These are phyloP conservation scores for Aspergillus homomorphus DNA, from an alignment of 495 filamentous ascomycete genomes.

Conservation along the genomic window DNA sequence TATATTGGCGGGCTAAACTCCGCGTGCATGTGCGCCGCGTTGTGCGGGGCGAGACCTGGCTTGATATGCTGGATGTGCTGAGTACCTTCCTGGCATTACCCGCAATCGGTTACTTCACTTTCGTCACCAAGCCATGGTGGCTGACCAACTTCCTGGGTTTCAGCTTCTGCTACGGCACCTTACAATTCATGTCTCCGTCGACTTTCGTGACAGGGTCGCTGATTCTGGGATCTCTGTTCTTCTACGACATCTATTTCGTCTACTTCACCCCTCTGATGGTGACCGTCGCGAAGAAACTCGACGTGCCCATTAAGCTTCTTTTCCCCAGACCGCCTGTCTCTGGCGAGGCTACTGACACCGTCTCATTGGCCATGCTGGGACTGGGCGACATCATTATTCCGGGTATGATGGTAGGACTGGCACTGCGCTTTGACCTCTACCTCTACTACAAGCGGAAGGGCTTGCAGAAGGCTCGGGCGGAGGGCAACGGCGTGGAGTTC, in stretches of 20 bases:
- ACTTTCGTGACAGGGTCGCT: conserved; percentile 80
- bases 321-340: conserved; percentile 64
- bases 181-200: conserved; percentile 85
- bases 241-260: conserved; percentile 96
- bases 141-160: conserved; percentile 86
- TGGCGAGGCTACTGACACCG: conserved; percentile 32
- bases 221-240: conserved; percentile 75
- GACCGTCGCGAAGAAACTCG: conserved; percentile 83
- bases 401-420: conserved; percentile 84
- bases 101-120: conserved; percentile 65
- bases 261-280: conserved; percentile 98
- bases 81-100: conserved; percentile 58
- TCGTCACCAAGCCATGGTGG: conserved; percentile 69
- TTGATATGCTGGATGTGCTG: conserved; percentile 55
- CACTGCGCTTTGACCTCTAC: conserved; percentile 87
- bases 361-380: conserved; percentile 76
- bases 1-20: conserved; percentile 48
- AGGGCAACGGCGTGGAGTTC: conserved; percentile 32
- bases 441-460: conserved; percentile 69
- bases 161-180: conserved; percentile 75
- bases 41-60: conserved; percentile 38
- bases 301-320: conserved; percentile 90
- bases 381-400: conserved; percentile 94
- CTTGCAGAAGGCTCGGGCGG: conserved; percentile 29
- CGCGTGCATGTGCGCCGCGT: conserved; percentile 43